Evolutionary conservation across 1,284 basidiomycete genomes (phyloP).

Genomic region (Papiliotrema flavescens): DNA sequence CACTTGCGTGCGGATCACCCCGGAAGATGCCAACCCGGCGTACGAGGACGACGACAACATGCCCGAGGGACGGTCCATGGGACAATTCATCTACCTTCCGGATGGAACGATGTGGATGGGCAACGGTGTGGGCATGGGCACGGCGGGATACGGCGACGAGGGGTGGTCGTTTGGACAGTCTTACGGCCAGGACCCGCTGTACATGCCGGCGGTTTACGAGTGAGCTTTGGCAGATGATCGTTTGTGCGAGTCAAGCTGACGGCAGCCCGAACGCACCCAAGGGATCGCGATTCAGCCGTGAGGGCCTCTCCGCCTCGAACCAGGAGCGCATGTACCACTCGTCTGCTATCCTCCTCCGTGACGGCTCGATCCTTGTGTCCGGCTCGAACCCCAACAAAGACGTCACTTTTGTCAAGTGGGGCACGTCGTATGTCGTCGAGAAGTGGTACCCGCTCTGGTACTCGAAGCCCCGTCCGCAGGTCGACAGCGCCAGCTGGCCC

Average conservation of each 20-base stretch:
- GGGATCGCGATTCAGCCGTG: conserved; percentile 70
- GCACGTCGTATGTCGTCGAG: conserved; percentile 44
- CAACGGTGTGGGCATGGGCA: conserved; percentile 73
- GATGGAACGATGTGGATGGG: conserved; percentile 52
- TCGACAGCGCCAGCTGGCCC: conserved; percentile 49
- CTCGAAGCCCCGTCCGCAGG: conserved; percentile 67
- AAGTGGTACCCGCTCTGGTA: conserved; percentile 49
- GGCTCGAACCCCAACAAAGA: conserved; percentile 93
- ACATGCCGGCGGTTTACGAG: conserved; percentile 58
- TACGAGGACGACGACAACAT: conserved; percentile 65
- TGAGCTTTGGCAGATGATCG: no score
- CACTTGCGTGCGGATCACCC: conserved; percentile 60
- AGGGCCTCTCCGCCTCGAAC: conserved; percentile 56
- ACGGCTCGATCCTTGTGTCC: conserved; percentile 79
- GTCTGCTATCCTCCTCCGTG: conserved; percentile 79
- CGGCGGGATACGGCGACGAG: conserved; percentile 53
- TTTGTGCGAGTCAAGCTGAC: no score
- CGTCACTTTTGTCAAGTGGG: conserved; percentile 50
- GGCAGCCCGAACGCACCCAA: no score
- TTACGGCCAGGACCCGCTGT: conserved; percentile 47
- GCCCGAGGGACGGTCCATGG: conserved; percentile 75
- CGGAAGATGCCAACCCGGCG: conserved; percentile 65
- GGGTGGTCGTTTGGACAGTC: conserved; percentile 41
- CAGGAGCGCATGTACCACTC: conserved; percentile 85
- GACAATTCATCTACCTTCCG: conserved; percentile 56